Evolutionary conservation across 345 rosid genomes (phyloP).

Genomic region (Moricandia moricandioides): DNA sequence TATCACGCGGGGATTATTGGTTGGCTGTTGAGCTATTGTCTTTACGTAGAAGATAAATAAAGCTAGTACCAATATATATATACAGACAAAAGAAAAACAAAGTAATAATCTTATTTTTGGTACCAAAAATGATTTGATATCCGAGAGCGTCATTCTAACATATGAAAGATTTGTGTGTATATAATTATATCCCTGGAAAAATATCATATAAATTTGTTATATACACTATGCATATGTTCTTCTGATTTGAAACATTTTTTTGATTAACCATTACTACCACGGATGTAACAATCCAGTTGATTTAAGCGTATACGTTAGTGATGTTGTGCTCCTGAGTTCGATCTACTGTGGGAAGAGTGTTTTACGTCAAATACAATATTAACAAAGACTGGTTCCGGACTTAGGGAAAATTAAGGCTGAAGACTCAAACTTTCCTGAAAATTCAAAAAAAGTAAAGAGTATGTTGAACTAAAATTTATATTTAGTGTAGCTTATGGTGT

Average conservation of each 20-base stretch:
- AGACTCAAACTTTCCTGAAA: too few species aligned
- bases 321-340: too few species aligned
- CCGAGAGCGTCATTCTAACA: conserved; percentile 23
- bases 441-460: too few species aligned
- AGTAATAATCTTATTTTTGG: conserved; percentile 25
- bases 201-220: not conserved
- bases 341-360: too few species aligned
- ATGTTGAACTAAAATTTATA: not conserved
- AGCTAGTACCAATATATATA: conserved; percentile 37
- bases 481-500: not conserved
- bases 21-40: conserved; percentile 45
- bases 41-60: conserved; percentile 89
- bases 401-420: too few species aligned
- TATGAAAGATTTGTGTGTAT: not conserved
- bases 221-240: not conserved
- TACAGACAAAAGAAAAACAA: conserved; percentile 10
- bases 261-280: not conserved
- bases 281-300: too few species aligned
- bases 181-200: not conserved
- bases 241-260: not conserved
- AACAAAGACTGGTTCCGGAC: too few species aligned
- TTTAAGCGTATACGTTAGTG: too few species aligned
- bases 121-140: conserved; percentile 26
- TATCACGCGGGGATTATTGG: not conserved
- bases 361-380: too few species aligned